Percentiles rank a stretch among this genome's conserved stretches.
Evolutionary conservation across 768 basidiomycete genomes (phyloP).

Genomic region (Xerocomellus amylosporus): DNA sequence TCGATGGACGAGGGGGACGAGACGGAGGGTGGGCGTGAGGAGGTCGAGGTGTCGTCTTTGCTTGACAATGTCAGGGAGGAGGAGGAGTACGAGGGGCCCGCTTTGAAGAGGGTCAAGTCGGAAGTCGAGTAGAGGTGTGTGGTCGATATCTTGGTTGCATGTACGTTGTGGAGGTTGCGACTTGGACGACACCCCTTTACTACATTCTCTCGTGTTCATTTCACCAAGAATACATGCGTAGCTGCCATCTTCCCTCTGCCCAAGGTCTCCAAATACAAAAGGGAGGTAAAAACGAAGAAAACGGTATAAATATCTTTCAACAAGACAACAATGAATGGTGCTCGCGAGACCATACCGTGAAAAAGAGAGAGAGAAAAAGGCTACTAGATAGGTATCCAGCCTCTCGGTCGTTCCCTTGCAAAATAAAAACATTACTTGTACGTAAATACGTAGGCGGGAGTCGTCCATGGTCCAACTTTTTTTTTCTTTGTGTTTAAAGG

Average conservation of each 20-base stretch:
- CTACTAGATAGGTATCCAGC: conserved; percentile 33
- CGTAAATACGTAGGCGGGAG: conserved; percentile 25
- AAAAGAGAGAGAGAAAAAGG: conserved; percentile 15
- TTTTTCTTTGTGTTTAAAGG: background rate
- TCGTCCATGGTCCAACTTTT: conserved; percentile 15
- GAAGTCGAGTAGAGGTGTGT: conserved; percentile 15
- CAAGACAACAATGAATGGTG: conserved; percentile 5
- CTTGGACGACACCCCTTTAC: background rate
- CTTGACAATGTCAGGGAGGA: conserved; percentile 23
- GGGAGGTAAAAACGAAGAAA: conserved; percentile 4
- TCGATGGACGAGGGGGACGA: conserved; percentile 44
- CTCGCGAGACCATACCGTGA: conserved; percentile 6
- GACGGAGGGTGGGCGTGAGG: conserved; percentile 24
- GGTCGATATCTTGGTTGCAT: background rate
- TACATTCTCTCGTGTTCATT: conserved; percentile 1
- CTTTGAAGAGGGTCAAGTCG: conserved; percentile 25
- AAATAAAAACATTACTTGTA: conserved; percentile 25
- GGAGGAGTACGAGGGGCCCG: conserved; percentile 30
- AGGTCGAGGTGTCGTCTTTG: conserved; percentile 14
- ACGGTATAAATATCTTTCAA: conserved; percentile 29
- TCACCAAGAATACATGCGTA: conserved; percentile 26
- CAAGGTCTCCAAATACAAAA: conserved; percentile 12
- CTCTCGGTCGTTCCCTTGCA: conserved; percentile 27
- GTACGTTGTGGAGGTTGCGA: background rate
- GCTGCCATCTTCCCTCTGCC: conserved; percentile 12